phyloP scores from a whole-genome alignment of 2,329 filamentous ascomycete species.

The Colletotrichum melonis region DNA sequence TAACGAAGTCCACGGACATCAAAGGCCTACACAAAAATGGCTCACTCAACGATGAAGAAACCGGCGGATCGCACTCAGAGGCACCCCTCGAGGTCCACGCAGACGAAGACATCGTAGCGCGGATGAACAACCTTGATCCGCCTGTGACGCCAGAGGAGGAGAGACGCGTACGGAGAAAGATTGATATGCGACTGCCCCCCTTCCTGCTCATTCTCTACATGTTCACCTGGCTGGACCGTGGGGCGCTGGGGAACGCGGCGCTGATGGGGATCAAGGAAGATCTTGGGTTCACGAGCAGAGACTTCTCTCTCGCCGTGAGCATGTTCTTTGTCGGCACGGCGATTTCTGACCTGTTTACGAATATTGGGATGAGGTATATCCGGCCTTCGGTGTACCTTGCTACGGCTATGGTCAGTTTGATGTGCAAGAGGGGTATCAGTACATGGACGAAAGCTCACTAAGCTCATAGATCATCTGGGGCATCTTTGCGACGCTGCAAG shows the following conservation, averaged over 20 bases:
- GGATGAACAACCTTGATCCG: constrained; percentile 36
- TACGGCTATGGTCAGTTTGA: constrained; percentile 14
- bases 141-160: constrained; percentile 29
- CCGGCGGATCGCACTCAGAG: background rate
- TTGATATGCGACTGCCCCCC: constrained; percentile 33
- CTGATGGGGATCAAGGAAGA: constrained; percentile 39
- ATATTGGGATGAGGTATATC: constrained; percentile 26
- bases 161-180: constrained; percentile 36
- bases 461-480: constrained; percentile 16
- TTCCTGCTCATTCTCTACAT: constrained; percentile 31
- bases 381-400: constrained; percentile 27
- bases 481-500: constrained; percentile 18
- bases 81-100: background rate
- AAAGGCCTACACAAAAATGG: background rate
- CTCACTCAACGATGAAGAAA: constrained; percentile 3
- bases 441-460: background rate
- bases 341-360: constrained; percentile 23
- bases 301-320: constrained; percentile 39
- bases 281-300: constrained; percentile 35
- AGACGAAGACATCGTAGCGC: constrained; percentile 24
- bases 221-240: constrained; percentile 35
- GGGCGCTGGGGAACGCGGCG: constrained; percentile 37
- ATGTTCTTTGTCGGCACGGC: constrained; percentile 38
- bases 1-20: background rate
- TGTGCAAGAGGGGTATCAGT: background rate